Percentiles rank a stretch among this genome's conserved stretches.
phyloP scores from a whole-genome alignment of 179 eudicot genomes.

The Carnegiea gigantea region DNA sequence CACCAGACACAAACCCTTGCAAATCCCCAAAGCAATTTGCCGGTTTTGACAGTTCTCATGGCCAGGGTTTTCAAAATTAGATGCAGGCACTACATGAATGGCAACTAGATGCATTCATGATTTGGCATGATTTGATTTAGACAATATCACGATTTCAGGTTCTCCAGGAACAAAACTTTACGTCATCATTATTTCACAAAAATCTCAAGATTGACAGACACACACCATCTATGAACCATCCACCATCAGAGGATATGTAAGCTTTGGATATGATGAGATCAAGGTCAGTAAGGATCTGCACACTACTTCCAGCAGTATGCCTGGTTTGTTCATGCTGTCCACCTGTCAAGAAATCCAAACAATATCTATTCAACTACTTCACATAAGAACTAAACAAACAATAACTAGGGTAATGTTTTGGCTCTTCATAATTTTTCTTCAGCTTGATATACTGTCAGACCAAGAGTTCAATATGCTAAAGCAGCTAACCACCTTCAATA shows the following conservation, averaged over 20 bases:
- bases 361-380: neutral
- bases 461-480: too few relatives aligned
- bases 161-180: too few relatives aligned
- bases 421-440: too few relatives aligned
- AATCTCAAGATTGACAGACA: neutral
- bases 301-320: constrained; percentile 87
- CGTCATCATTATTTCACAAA: neutral
- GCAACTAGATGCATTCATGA: neutral
- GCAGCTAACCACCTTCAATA: too few relatives aligned
- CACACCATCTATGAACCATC: constrained; percentile 95
- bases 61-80: neutral
- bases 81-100: neutral
- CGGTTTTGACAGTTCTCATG: neutral
- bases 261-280: constrained; percentile 79
- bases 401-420: too few relatives aligned
- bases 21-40: neutral
- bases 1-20: neutral
- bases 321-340: constrained; percentile 80
- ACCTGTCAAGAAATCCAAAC: constrained; percentile 41
- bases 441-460: neutral
- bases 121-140: neutral
- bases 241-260: constrained; percentile 88
- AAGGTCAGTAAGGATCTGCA: constrained; percentile 76
- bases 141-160: neutral
- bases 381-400: neutral